Conservation (phyloP, 148 eudicot genomes). For the Camellia lanceoleosa region DNA sequence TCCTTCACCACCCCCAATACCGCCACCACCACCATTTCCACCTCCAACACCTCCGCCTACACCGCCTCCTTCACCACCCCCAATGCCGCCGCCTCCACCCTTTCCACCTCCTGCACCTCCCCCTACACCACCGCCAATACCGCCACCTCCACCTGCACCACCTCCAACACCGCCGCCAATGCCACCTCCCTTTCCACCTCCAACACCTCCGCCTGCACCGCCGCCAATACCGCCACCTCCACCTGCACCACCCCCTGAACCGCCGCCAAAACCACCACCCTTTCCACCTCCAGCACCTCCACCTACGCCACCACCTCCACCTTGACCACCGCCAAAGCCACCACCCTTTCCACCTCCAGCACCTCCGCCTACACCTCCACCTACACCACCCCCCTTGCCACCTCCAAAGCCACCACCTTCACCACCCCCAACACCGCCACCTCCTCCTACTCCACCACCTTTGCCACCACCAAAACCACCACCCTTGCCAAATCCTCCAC, state of each 20-base stretch:
- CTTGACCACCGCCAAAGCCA: not conserved
- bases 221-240: conserved; percentile 16
- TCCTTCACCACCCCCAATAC: conserved; percentile 7
- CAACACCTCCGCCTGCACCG: not conserved
- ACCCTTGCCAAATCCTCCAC: conserved; percentile 14
- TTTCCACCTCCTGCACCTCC: not conserved
- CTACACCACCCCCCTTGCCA: not conserved
- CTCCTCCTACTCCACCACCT: conserved; percentile 6
- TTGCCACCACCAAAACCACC: conserved; percentile 14
- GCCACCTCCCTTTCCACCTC: conserved; percentile 16
- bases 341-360: not conserved
- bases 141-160: conserved; percentile 18
- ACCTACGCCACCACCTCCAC: not conserved
- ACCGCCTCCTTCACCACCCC: not conserved
- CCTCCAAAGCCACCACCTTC: not conserved
- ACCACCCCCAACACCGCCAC: not conserved
- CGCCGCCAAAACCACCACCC: conserved; percentile 20
- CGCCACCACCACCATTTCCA: conserved; percentile 14
- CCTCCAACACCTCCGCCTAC: not conserved
- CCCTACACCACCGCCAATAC: conserved; percentile 4
- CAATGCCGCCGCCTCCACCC: not conserved
- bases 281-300: conserved; percentile 4
- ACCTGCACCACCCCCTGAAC: conserved; percentile 11
- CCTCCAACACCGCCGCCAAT: conserved; percentile 15
- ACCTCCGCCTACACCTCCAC: not conserved